Percentiles rank a stretch among this genome's conserved stretches.
These are phyloP conservation scores for Saussurea involucrata DNA, from an alignment of 129 eudicot genomes.

Conservation along the genomic window DNA sequence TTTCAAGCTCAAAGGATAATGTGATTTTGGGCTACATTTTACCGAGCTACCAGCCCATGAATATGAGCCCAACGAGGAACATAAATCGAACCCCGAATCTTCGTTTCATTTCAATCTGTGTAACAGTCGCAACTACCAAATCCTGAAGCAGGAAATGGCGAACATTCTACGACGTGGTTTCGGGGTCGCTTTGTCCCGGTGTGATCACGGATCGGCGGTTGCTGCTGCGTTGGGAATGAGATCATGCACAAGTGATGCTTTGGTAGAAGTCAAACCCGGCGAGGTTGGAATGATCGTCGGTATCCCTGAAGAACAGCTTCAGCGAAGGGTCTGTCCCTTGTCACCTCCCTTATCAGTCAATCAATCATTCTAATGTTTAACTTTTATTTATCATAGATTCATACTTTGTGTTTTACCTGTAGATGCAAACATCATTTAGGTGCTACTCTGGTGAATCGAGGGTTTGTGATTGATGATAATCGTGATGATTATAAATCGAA, in stretches of 20 bases:
- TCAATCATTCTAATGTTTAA: background rate
- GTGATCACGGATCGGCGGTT: constrained; percentile 5
- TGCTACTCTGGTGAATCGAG: background rate
- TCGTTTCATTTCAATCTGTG: background rate
- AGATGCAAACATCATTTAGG: background rate
- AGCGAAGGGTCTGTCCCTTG: constrained; percentile 45
- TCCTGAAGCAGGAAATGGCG: constrained; percentile 19
- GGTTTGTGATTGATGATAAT: constrained; percentile 13
- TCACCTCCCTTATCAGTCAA: background rate
- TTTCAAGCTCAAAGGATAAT: no score
- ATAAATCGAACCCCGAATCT: background rate
- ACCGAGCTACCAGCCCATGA: background rate
- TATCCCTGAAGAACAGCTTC: constrained; percentile 74
- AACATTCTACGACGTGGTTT: constrained; percentile 31
- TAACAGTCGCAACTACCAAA: constrained; percentile 8
- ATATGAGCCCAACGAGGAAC: background rate
- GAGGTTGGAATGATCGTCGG: constrained; percentile 80
- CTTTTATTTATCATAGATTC: background rate
- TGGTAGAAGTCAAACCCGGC: constrained; percentile 58
- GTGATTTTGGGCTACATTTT: no score
- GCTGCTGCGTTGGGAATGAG: constrained; percentile 21
- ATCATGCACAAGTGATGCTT: constrained; percentile 51
- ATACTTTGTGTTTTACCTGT: background rate
- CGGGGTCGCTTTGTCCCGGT: constrained; percentile 1
- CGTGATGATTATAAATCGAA: background rate